Base-by-base conservation (phyloP, 495 filamentous ascomycete genomes). In the Penicillium atrosanguineum region DNA sequence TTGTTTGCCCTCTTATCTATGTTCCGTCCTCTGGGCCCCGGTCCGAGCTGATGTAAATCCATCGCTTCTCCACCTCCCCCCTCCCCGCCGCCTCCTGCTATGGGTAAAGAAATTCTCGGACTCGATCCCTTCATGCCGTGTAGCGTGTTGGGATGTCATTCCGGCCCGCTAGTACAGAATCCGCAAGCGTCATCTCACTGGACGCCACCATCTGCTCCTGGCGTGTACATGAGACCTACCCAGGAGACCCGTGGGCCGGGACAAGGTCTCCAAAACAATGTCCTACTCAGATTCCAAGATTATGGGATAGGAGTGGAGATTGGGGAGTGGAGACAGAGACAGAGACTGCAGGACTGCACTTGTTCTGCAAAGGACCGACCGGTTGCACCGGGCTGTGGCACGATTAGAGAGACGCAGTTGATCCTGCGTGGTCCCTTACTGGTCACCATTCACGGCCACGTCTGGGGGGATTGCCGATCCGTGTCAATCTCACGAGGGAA, bases 71-170 rank as follows among this genome's bases (percentile, higher is more conserved):
- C n/a, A n/a, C n/a, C n/a, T n/a, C 23, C 23, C 23, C 23, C 23
- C 23, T 14, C 14, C 31, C 26, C 34, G 20, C 39, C 52, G 6
- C 45, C 38, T 19, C 39, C 45, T 38, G 28, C 29, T 34, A 46
- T 46, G 41, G 42, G 20, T 26, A 44, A 26, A 34, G 23, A 48
- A 39, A 48, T 26, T 46, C 23, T 47, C 44, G 25, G 36, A 31
- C 28, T 41, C 42, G 34, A 48, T 40, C 53, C 58, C 58, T 61
- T 60, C 57, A 60, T 57, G 53, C 59, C 51, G 48, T 50, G 47
- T 19, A 57, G 44, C 39, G 28, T 37, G 48, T 58, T 54, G 26
- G 55, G 48, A 50, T 48, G 39, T 52, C 51, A 58, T 52, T 50
- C 48, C 48, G 45, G 19, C 38, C 18, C 29, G 16, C 23, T 21